Base-by-base conservation (phyloP, 805 yeast genomes). In the Schwanniomyces yamadae region DNA sequence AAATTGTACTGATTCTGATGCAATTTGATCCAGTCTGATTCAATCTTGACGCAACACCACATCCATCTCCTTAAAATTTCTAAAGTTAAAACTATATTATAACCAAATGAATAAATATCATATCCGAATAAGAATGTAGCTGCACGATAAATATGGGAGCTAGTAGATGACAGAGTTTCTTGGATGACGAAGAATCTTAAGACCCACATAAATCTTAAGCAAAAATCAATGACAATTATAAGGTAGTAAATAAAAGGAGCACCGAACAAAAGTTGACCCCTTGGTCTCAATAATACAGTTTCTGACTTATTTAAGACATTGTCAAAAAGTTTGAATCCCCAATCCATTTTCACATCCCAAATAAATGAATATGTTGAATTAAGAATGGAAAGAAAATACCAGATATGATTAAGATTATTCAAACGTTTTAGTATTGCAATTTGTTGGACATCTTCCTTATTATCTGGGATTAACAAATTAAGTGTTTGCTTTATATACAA, bases 281-380 rank as follows among this genome's bases (percentile, higher is more conserved):
- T 44, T 7, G 55, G 45, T 16, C 61, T 40, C 28, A 52, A 40
- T 10, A 50, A 36, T 13, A 28, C 28, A 26, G 23, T 25, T 14
- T 36, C 30, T 20, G 29, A 41, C 24, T 27, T 44, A 13, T 33
- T 38, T 24, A 57, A 50, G 11, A 61, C 24, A 4, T 41, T 42
- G 29, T 66, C 68, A 49, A 84, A 67, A 6, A 84, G 50, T 8
- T 74, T 73, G 32, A 88, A 68, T 28, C 80, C 78, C 99, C 99
- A 93, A 63, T 93, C 99, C 73, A 78, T 78, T 33, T 74, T 73
- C 9, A 91, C 59, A 58, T 93, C 99, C 99, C 99, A 93, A 37
- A 78, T 63, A 41, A 87, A 84, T 11, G 95, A 75, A 57, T 84
- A 93, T 0, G 77, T 49, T 0, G 98, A 84, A 54, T 85, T 88